Evolutionary conservation across 1,139 yeast genomes (phyloP), one percentile per base, ranked within the genome.

Genomic region (Arxiozyma telluris): DNA sequence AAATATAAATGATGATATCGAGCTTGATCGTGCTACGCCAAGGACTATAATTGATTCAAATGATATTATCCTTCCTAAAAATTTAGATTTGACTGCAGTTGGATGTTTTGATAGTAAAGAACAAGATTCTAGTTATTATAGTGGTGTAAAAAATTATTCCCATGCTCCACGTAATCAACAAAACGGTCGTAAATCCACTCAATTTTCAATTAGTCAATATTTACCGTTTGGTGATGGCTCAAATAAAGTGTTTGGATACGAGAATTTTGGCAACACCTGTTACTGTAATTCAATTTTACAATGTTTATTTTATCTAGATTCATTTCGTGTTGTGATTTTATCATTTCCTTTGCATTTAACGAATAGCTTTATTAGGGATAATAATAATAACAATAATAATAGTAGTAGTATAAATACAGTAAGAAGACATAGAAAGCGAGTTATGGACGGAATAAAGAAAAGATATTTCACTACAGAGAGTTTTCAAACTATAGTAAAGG

Each of bases 241-340:
- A 17, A 74, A 78, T 56, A 85, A 90, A 70, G 79, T 90, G 44
- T 93, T 84, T 71, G 98, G 98, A 6, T 83, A 91, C 81, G 98
- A 93, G 69, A 93, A 93, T 70, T 91, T 90, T 68, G 97, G 98
- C 3, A 84, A 87, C 68, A 91, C 96, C 0, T 91, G 98, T 71
- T 93, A 93, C 70, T 89, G 96, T 70, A 93, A 93, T 65, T 89
- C 96, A 11, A 86, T 93, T 30, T 72, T 93, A 34, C 98, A 93
- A 69, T 89, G 96, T 62, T 77, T 93, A 23, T 93, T 80, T 72
- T 84, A 86, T 68, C 78, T 93, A 1, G 79, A 80, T 47, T 78
- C 76, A 30, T 89, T 93, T 63, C 77, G 98, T 50, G 72, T 76
- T 30, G 77, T 78, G 52, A 72, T 93, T 7, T 65, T 83, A 48